Conservation (phyloP, 768 basidiomycete genomes). For the Lactarius pseudohatsudake region DNA sequence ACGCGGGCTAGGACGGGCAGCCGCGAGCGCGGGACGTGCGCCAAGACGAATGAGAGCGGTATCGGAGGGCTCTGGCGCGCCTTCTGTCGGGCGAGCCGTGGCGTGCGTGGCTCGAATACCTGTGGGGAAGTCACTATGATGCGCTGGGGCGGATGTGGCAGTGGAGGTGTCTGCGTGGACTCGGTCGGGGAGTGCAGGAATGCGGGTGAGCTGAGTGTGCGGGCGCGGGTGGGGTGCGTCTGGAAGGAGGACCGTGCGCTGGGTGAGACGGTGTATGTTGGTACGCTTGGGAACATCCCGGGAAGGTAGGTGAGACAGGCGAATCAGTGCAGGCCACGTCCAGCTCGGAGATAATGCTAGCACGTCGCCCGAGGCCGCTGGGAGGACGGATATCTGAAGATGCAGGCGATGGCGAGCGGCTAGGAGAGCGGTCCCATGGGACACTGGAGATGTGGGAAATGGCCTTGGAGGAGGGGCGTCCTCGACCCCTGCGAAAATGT, state of each 20-base stretch:
- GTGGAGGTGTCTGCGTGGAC: not conserved
- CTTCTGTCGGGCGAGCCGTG: constrained; percentile 3
- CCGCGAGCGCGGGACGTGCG: constrained; percentile 27
- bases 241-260: not conserved
- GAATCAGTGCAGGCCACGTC: not conserved
- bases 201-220: constrained; percentile 24
- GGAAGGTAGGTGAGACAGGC: not conserved
- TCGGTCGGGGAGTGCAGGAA: constrained; percentile 3
- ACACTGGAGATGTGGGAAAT: constrained; percentile 2
- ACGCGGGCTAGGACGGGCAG: constrained; percentile 32
- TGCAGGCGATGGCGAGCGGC: constrained; percentile 26
- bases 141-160: not conserved
- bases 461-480: not conserved
- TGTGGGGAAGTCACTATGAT: not conserved
- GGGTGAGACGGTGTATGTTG: not conserved
- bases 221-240: constrained; percentile 2
- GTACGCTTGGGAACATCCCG: not conserved
- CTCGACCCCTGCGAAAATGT: not conserved
- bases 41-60: constrained; percentile 28
- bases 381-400: constrained; percentile 30
- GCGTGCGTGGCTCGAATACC: constrained; percentile 3
- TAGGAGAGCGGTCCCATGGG: constrained; percentile 20
- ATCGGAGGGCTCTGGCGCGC: constrained; percentile 20
- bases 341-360: constrained; percentile 24
- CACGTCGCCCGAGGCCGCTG: constrained; percentile 30